Percentiles rank a stretch among this genome's conserved stretches.
Conservation (phyloP, 345 rosid genomes). For the Eucalyptus coolabah region DNA sequence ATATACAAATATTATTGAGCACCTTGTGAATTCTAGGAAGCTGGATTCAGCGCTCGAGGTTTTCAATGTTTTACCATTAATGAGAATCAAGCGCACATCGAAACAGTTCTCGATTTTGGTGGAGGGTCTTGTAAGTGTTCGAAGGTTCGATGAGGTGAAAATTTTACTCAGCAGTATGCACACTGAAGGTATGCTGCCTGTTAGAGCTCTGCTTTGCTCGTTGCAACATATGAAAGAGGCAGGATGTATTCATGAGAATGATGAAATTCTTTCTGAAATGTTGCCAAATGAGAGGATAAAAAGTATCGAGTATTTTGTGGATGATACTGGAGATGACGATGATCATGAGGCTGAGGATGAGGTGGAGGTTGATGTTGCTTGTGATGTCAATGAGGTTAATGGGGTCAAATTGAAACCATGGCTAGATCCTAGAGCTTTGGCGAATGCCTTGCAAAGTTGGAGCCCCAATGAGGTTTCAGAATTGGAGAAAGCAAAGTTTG, state of each 20-base stretch:
- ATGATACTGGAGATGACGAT: background rate
- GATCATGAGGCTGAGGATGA: background rate
- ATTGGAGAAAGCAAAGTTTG: conserved; percentile 58
- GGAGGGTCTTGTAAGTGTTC: conserved; percentile 32
- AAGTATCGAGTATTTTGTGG: conserved; percentile 19
- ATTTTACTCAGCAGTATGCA: conserved; percentile 53
- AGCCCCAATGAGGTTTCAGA: conserved; percentile 42
- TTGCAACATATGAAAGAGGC: conserved; percentile 47
- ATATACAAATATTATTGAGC: conserved; percentile 66
- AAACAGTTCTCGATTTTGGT: conserved; percentile 54
- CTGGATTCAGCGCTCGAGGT: conserved; percentile 56
- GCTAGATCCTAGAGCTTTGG: conserved; percentile 87
- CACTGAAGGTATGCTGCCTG: conserved; percentile 57
- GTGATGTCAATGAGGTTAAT: background rate
- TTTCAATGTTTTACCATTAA: conserved; percentile 49
- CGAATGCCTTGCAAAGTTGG: conserved; percentile 57
- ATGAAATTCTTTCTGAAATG: conserved; percentile 46
- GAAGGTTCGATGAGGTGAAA: conserved; percentile 41
- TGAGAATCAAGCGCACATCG: conserved; percentile 69
- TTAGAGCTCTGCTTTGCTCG: conserved; percentile 35
- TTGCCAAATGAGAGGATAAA: conserved; percentile 62
- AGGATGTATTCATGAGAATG: conserved; percentile 42
- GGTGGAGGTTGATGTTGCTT: background rate
- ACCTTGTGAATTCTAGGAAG: conserved; percentile 40
- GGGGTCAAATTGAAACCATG: conserved; percentile 60